A percentile compares a stretch with the other conserved stretches of the same genome.
Evolutionary conservation across 2,329 filamentous ascomycete species (phyloP).

Genomic region (Didymella arachidicola): DNA sequence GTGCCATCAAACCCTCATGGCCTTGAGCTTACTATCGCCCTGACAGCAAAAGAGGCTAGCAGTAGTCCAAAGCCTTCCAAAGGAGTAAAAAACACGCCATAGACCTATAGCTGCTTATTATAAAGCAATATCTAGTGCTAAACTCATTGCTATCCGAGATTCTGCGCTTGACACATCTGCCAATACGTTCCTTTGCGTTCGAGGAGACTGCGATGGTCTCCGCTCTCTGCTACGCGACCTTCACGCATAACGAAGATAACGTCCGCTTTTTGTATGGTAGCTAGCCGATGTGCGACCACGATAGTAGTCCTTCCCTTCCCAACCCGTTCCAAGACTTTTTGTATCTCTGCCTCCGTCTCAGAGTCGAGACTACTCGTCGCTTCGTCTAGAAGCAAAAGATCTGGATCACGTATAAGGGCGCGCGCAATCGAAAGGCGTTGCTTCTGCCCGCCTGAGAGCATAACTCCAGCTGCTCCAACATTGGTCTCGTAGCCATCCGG

Average conservation of each 20-base stretch:
- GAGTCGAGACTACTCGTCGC: conserved; percentile 69
- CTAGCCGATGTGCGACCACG: conserved; percentile 53
- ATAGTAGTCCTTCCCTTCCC: conserved; percentile 53
- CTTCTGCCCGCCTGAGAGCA: conserved; percentile 77
- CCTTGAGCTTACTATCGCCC: background rate
- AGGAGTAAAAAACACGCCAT: background rate
- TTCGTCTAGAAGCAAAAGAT: conserved; percentile 65
- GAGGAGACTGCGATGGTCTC: conserved; percentile 14
- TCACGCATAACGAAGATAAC: conserved; percentile 53
- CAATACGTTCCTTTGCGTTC: conserved; percentile 24
- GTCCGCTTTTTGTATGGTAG: conserved; percentile 50
- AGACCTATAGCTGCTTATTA: no score
- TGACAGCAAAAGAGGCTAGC: background rate
- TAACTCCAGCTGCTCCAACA: conserved; percentile 57
- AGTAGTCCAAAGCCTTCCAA: background rate
- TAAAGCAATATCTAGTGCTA: background rate
- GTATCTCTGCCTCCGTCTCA: conserved; percentile 70
- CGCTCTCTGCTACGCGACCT: conserved; percentile 50
- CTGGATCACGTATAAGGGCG: conserved; percentile 69
- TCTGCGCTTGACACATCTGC: conserved; percentile 30
- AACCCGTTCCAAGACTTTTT: conserved; percentile 70
- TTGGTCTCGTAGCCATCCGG: conserved; percentile 40
- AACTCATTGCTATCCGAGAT: conserved; percentile 2
- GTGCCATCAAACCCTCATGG: background rate
- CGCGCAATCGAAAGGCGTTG: conserved; percentile 79